A percentile compares a stretch with the other conserved stretches of the same genome.
These are phyloP conservation scores for Dactylellina sp. DNA, from an alignment of 2,329 filamentous ascomycete genomes.

Conservation along the genomic window DNA sequence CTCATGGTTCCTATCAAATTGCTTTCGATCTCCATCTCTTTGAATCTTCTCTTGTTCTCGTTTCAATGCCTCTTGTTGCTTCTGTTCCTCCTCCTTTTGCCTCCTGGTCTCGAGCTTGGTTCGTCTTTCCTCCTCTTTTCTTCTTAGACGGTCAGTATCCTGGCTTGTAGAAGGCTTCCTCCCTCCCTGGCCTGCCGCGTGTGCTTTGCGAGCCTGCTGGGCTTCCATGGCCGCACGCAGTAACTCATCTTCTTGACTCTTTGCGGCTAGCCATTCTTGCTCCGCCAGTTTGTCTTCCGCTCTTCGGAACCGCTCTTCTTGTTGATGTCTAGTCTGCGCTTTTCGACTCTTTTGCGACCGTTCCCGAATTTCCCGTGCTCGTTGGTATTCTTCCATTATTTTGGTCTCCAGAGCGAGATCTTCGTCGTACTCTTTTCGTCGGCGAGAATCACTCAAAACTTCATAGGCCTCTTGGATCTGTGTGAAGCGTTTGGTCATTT, in stretches of 20 bases:
- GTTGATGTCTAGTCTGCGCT: slow-evolving; percentile 33
- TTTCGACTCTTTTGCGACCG: slow-evolving; percentile 37
- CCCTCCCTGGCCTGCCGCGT: slow-evolving; percentile 30
- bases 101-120: slow-evolving; percentile 22
- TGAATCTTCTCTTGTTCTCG: slow-evolving; percentile 34
- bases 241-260: slow-evolving; percentile 46
- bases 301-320: slow-evolving; percentile 38
- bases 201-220: slow-evolving; percentile 35
- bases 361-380: slow-evolving; percentile 37
- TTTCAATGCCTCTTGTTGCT: slow-evolving; percentile 21
- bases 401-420: slow-evolving; percentile 65
- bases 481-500: slow-evolving; percentile 89
- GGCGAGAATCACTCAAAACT: slow-evolving; percentile 80
- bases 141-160: slow-evolving; percentile 30
- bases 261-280: slow-evolving; percentile 30
- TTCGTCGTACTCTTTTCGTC: slow-evolving; percentile 81
- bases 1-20: slow-evolving; percentile 26
- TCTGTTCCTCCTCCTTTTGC: slow-evolving; percentile 25
- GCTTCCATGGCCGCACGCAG: slow-evolving; percentile 32
- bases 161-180: slow-evolving; percentile 9
- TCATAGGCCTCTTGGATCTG: slow-evolving; percentile 94
- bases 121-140: slow-evolving; percentile 35
- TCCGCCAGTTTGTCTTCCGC: slow-evolving; percentile 44
- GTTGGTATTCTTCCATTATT: slow-evolving; percentile 41
- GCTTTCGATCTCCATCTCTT: slow-evolving; percentile 32